Percentiles rank a stretch among this genome's conserved stretches.
phyloP scores from a whole-genome alignment of 1,284 basidiomycete species.

The Inonotus hispidus region DNA sequence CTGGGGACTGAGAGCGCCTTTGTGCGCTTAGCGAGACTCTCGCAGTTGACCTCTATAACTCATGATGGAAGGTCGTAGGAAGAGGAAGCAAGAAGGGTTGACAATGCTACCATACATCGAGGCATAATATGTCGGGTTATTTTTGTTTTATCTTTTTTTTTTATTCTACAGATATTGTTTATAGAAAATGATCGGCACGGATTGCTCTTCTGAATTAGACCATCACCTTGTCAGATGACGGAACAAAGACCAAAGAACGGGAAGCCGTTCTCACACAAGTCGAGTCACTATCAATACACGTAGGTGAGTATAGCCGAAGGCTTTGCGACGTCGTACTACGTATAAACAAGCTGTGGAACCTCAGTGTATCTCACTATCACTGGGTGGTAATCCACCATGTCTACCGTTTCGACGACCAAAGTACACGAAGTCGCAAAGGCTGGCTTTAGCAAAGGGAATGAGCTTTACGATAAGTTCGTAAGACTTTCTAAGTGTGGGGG shows the following conservation, averaged over 20 bases:
- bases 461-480: conserved; percentile 63
- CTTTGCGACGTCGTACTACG: too few species aligned
- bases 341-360: background rate
- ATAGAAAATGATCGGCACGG: too few species aligned
- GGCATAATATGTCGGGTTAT: too few species aligned
- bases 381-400: background rate
- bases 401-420: background rate
- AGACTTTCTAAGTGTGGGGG: background rate
- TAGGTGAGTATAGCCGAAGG: background rate
- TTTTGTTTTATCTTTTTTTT: too few species aligned
- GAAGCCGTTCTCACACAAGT: background rate
- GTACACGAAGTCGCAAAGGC: conserved; percentile 53
- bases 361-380: background rate
- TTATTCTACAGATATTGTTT: too few species aligned
- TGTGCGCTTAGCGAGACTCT: too few species aligned
- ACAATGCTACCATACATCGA: too few species aligned
- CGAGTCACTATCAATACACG: background rate
- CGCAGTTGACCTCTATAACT: too few species aligned
- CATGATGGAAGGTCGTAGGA: too few species aligned
- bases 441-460: conserved; percentile 59
- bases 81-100: too few species aligned
- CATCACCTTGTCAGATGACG: background rate
- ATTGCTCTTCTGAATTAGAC: background rate
- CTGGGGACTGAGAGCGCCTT: too few species aligned
- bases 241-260: background rate